A percentile compares a stretch with the other conserved stretches of the same genome.
phyloP scores from a whole-genome alignment of 352 stramenopile genomes.

The Phytophthora idaei region DNA sequence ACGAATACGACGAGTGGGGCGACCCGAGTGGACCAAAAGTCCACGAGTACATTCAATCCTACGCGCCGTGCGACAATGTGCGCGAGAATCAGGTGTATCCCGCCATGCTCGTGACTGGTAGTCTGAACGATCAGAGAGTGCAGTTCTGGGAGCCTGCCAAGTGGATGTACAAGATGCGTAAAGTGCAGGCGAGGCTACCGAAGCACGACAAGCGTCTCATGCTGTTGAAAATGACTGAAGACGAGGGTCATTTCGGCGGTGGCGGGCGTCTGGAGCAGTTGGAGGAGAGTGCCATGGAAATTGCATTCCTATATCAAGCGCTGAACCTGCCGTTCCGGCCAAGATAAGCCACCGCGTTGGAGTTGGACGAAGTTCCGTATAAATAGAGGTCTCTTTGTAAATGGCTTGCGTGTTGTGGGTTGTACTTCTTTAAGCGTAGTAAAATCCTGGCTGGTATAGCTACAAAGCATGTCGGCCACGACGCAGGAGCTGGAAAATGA shows the following conservation, averaged over 20 bases:
- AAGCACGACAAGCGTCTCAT: conserved; percentile 44
- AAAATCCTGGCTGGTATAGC: neutral
- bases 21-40: conserved; percentile 54
- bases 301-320: conserved; percentile 83
- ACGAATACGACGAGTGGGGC: conserved; percentile 94
- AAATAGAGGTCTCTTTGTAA: conserved; percentile 37
- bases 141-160: conserved; percentile 90
- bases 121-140: conserved; percentile 83
- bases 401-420: neutral
- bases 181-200: conserved; percentile 43
- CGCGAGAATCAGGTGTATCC: conserved; percentile 53
- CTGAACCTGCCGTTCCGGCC: conserved; percentile 53
- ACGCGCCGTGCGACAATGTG: conserved; percentile 82
- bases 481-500: conserved; percentile 60
- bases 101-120: conserved; percentile 85
- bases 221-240: conserved; percentile 77
- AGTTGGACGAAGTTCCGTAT: conserved; percentile 1
- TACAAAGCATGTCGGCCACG: conserved; percentile 41
- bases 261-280: conserved; percentile 79
- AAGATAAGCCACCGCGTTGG: conserved; percentile 14
- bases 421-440: too few relatives aligned
- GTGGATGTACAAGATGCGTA: conserved; percentile 78
- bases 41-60: conserved; percentile 80
- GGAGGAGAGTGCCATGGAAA: conserved; percentile 80
- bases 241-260: conserved; percentile 84